A percentile compares a stretch with the other conserved stretches of the same genome.
These are phyloP conservation scores for Podila horticola DNA, from an alignment of 192 early-diverging fungal genomes.

Conservation along the genomic window DNA sequence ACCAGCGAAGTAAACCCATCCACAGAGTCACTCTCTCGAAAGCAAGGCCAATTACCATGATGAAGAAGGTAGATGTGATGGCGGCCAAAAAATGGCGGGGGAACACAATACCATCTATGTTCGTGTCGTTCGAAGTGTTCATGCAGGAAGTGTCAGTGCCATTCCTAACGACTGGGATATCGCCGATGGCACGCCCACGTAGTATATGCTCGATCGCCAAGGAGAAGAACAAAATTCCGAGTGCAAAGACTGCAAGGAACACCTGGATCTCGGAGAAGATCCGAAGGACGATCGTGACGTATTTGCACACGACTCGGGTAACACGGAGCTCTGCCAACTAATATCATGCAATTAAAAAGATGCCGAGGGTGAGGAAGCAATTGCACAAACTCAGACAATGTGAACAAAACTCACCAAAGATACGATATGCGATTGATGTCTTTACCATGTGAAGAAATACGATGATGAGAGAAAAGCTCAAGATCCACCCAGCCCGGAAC, in stretches of 20 bases:
- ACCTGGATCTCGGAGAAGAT: neutral
- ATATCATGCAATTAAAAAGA: no score
- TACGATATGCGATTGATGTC: neutral
- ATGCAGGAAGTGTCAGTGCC: no score
- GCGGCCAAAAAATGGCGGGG: slow-evolving; percentile 5
- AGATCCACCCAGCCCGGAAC: neutral
- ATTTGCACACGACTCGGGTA: neutral
- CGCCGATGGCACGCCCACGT: neutral
- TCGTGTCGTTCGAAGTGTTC: no score
- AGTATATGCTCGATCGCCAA: slow-evolving; percentile 9
- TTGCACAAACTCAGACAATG: no score
- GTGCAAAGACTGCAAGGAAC: slow-evolving; percentile 3
- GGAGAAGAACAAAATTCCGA: slow-evolving; percentile 13
- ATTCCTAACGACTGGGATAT: no score
- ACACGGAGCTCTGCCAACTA: no score
- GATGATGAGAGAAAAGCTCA: neutral
- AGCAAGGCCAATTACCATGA: neutral
- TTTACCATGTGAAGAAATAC: slow-evolving; percentile 1
- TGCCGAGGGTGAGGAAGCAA: no score
- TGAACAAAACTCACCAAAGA: no score
- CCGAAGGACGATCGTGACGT: slow-evolving; percentile 1
- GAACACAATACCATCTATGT: neutral
- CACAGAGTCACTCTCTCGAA: neutral
- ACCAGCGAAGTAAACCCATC: neutral
- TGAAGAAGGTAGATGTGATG: slow-evolving; percentile 9